Evolutionary conservation across 2,329 filamentous ascomycete genomes (phyloP).

Genomic region (Talaromyces sp.): DNA sequence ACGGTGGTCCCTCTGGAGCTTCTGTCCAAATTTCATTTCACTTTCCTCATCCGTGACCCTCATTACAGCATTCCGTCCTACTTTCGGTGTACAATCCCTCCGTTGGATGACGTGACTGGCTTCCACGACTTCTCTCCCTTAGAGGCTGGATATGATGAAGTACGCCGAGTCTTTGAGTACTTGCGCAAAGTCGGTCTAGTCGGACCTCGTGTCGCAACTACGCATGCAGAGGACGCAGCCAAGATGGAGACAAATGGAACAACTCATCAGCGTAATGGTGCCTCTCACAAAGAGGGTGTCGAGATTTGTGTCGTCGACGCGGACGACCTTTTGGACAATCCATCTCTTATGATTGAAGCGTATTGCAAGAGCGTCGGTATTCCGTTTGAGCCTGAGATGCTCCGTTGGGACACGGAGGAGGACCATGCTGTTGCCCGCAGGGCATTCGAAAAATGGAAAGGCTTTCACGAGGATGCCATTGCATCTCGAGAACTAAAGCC

Average conservation of each 20-base stretch:
- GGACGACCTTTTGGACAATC: constrained; percentile 86
- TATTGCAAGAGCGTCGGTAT: constrained; percentile 82
- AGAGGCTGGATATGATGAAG: constrained; percentile 87
- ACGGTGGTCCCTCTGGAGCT: constrained; percentile 74
- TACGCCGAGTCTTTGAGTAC: constrained; percentile 83
- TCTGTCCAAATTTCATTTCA: constrained; percentile 81
- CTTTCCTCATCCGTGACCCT: constrained; percentile 96
- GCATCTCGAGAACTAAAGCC: constrained; percentile 72
- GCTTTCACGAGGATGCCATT: constrained; percentile 94
- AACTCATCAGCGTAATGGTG: constrained; percentile 21
- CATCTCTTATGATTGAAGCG: constrained; percentile 66
- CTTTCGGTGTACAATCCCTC: constrained; percentile 89
- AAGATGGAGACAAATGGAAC: constrained; percentile 22
- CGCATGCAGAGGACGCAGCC: constrained; percentile 18
- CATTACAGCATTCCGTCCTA: constrained; percentile 86
- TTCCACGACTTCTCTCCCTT: constrained; percentile 82
- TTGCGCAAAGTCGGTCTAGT: constrained; percentile 66
- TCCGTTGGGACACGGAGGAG: constrained; percentile 75
- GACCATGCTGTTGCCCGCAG: constrained; percentile 65
- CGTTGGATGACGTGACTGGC: constrained; percentile 74
- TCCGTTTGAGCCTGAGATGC: constrained; percentile 71
- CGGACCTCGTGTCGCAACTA: constrained; percentile 59
- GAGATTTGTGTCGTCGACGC: constrained; percentile 86
- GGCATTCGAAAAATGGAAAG: constrained; percentile 93
- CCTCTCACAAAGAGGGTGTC: constrained; percentile 33